Percentiles rank a stretch among this genome's conserved stretches.
phyloP scores from a whole-genome alignment of 805 yeast genomes.

The Tetrapisispora arboricola region DNA sequence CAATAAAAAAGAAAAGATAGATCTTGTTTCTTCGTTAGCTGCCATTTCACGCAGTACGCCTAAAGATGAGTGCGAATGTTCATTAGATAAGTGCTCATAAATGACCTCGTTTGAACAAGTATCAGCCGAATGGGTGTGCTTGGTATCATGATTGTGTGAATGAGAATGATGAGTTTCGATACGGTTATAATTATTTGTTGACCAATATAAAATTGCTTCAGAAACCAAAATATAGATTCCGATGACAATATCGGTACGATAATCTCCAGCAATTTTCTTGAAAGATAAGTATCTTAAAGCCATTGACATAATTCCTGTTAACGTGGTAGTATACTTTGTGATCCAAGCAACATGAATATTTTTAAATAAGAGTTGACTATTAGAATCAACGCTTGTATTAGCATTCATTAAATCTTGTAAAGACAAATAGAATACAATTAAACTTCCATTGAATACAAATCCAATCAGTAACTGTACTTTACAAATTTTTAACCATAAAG shows the following conservation, averaged over 20 bases:
- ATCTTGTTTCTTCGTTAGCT: constrained; percentile 60
- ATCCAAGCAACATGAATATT: constrained; percentile 7
- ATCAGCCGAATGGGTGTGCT: too few relatives aligned
- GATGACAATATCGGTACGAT: constrained; percentile 9
- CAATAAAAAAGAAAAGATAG: constrained; percentile 78
- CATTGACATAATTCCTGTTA: constrained; percentile 26
- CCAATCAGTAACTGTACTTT: constrained; percentile 22
- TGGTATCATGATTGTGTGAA: constrained; percentile 4
- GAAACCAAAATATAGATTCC: constrained; percentile 11
- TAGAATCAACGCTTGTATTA: neutral
- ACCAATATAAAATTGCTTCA: constrained; percentile 7
- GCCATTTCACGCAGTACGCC: constrained; percentile 29
- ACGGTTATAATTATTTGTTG: constrained; percentile 7
- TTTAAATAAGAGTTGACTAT: neutral
- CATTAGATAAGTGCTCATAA: neutral
- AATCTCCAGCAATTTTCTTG: constrained; percentile 13
- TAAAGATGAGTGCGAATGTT: constrained; percentile 3
- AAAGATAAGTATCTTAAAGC: constrained; percentile 30
- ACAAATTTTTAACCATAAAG: neutral
- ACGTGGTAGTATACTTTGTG: constrained; percentile 14
- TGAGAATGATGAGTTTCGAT: constrained; percentile 8
- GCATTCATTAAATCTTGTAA: constrained; percentile 14
- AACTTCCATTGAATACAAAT: constrained; percentile 25
- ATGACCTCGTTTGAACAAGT: too few relatives aligned
- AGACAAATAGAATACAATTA: constrained; percentile 18